Evolutionary conservation across 495 filamentous ascomycete species (phyloP).

Genomic region (Chaetomium cochliodes): DNA sequence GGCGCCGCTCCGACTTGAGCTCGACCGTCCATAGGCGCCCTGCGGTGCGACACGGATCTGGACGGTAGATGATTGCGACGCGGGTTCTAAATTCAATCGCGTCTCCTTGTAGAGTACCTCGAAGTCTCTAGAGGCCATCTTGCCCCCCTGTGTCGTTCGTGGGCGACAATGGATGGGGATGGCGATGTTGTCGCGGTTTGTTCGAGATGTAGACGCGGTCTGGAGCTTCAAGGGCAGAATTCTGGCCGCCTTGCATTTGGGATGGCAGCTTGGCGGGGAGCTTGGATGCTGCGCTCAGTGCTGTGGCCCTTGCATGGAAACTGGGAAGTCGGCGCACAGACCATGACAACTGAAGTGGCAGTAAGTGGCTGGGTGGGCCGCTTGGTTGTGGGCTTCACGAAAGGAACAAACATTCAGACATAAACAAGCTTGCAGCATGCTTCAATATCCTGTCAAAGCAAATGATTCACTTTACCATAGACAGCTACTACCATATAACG

Average conservation of each 20-base stretch:
- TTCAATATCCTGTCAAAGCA: background rate
- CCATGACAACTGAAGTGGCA: background rate
- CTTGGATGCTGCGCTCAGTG: constrained; percentile 2
- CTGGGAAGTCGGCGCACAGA: background rate
- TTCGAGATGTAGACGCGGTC: constrained; percentile 28
- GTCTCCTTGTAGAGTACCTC: constrained; percentile 78
- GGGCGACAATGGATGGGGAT: constrained; percentile 25
- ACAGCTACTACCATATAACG: constrained; percentile 8
- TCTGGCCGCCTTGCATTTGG: constrained; percentile 28
- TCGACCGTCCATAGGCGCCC: constrained; percentile 42
- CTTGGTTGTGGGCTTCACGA: background rate
- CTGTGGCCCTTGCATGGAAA: background rate
- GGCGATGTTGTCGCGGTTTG: constrained; percentile 27
- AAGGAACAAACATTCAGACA: background rate
- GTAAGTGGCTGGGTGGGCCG: too few species aligned
- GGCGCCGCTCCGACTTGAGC: constrained; percentile 26
- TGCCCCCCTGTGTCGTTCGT: constrained; percentile 38
- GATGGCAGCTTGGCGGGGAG: constrained; percentile 26
- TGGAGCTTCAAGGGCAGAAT: constrained; percentile 33
- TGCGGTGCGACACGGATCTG: constrained; percentile 67
- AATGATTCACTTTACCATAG: background rate
- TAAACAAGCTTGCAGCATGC: background rate
- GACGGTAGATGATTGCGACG: constrained; percentile 64
- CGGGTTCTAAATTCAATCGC: constrained; percentile 75
- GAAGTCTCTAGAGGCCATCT: constrained; percentile 44